phyloP scores from a whole-genome alignment of 2,329 filamentous ascomycete genomes.

The Gyromitra esculenta region DNA sequence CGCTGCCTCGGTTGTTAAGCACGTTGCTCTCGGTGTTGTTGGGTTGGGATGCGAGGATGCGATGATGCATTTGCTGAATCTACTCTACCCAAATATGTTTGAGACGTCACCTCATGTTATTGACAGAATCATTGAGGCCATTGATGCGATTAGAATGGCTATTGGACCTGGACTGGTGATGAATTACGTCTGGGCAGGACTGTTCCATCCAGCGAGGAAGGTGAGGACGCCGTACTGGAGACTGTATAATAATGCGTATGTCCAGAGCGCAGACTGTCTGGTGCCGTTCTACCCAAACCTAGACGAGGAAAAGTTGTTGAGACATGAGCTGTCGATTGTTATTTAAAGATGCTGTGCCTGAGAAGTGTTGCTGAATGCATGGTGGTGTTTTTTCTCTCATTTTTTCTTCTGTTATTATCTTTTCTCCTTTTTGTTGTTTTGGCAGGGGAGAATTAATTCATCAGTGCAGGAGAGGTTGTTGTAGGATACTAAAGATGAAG shows the following conservation, averaged over 20 bases:
- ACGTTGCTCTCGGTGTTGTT: conserved; percentile 96
- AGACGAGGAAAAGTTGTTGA: conserved; percentile 79
- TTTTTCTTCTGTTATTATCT: conserved; percentile 17
- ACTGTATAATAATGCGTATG: conserved; percentile 96
- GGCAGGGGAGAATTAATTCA: conserved; percentile 45
- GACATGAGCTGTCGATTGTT: conserved; percentile 84
- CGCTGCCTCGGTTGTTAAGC: conserved; percentile 95
- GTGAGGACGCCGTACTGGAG: conserved; percentile 96
- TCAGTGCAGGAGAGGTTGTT: conserved; percentile 22
- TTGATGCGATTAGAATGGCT: conserved; percentile 93
- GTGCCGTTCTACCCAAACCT: conserved; percentile 94
- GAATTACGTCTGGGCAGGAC: conserved; percentile 97
- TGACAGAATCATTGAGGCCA: conserved; percentile 95
- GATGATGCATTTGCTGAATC: conserved; percentile 96
- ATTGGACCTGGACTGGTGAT: conserved; percentile 91
- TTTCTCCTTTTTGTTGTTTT: conserved; percentile 31
- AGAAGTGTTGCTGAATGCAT: conserved; percentile 34
- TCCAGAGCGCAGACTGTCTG: conserved; percentile 91
- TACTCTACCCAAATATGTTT: conserved; percentile 96
- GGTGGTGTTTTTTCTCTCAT: conserved; percentile 31
- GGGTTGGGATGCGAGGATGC: conserved; percentile 97
- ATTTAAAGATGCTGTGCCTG: conserved; percentile 66
- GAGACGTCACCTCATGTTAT: conserved; percentile 99
- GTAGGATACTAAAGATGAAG: conserved; percentile 45
- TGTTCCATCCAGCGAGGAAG: conserved; percentile 96